Conservation (phyloP, 2,329 filamentous ascomycete genomes). For the Monosporascus sp. region DNA sequence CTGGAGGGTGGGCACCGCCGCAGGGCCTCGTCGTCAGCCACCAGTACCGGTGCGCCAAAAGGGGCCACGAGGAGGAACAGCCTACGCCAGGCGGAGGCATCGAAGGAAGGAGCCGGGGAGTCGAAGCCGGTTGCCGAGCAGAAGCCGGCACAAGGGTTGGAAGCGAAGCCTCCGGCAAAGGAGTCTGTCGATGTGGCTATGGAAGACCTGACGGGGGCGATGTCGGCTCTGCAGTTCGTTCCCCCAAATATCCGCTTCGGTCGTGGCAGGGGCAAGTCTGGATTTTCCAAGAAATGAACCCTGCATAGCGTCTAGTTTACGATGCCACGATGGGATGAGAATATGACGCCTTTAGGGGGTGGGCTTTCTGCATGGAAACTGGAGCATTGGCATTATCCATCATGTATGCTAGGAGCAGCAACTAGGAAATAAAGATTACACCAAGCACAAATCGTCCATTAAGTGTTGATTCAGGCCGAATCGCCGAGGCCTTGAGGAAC, state of each 20-base stretch:
- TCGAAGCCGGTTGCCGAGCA: conserved; percentile 1
- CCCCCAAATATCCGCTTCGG: conserved; percentile 64
- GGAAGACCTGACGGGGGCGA: conserved; percentile 58
- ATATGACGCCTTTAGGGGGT: conserved; percentile 8
- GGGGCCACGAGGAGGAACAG: conserved; percentile 21
- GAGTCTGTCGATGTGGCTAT: conserved; percentile 45
- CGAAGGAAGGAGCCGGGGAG: conserved; percentile 8
- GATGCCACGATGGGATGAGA: too few species aligned
- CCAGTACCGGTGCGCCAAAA: conserved; percentile 18
- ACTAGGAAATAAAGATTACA: too few species aligned
- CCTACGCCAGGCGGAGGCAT: conserved; percentile 17
- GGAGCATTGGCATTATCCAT: too few species aligned
- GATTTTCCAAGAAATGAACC: conserved; percentile 43
- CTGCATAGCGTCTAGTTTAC: conserved; percentile 11
- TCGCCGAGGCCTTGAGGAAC: too few species aligned
- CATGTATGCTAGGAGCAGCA: too few species aligned
- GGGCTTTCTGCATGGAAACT: too few species aligned
- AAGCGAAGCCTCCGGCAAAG: conserved; percentile 7
- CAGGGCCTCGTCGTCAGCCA: conserved; percentile 40
- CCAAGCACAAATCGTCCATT: too few species aligned
- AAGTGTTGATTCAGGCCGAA: too few species aligned
- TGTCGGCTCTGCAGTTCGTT: conserved; percentile 68
- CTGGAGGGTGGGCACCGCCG: conserved; percentile 48
- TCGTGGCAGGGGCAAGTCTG: conserved; percentile 45
- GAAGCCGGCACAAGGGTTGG: conserved; percentile 6